Percentiles rank a stretch among this genome's conserved stretches.
Conservation (phyloP, 306 rosid species). For the Quercus cerris region DNA sequence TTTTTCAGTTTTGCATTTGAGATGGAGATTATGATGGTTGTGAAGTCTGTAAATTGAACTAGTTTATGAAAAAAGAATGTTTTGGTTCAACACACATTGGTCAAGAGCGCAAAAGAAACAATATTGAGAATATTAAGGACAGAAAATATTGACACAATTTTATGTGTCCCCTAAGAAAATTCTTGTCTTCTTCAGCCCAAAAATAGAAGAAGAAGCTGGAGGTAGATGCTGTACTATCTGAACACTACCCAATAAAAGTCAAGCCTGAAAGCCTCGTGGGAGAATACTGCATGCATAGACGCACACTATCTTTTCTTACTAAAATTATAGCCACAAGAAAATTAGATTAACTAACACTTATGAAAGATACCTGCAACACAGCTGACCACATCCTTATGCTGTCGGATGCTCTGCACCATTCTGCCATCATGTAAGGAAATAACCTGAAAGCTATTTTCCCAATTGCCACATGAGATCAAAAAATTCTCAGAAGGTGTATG, state of each 20-base stretch:
- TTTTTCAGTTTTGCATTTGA: not conserved
- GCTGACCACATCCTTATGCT: slow-evolving; percentile 96
- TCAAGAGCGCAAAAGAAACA: not conserved
- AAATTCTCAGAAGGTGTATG: slow-evolving; percentile 75
- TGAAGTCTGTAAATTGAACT: not conserved
- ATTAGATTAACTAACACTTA: slow-evolving; percentile 2
- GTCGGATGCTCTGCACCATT: slow-evolving; percentile 94
- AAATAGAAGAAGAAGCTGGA: not conserved
- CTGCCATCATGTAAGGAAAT: slow-evolving; percentile 86
- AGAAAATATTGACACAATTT: not conserved
- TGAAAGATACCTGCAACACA: slow-evolving; percentile 83
- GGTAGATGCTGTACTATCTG: not conserved
- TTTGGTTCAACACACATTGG: not conserved
- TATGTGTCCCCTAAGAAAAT: not conserved
- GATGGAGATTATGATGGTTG: not conserved
- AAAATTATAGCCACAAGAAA: not conserved
- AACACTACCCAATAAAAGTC: not conserved
- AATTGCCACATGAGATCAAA: slow-evolving; percentile 91
- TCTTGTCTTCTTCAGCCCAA: not conserved
- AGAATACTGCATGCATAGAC: not conserved
- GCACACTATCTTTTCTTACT: not conserved
- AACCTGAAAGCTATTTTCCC: slow-evolving; percentile 99
- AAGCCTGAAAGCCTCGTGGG: not conserved
- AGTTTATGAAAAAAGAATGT: not conserved
- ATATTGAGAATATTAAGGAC: not conserved